phyloP scores from a whole-genome alignment of 78 protist genomes.

The Anaeramoeba flamelloides region DNA sequence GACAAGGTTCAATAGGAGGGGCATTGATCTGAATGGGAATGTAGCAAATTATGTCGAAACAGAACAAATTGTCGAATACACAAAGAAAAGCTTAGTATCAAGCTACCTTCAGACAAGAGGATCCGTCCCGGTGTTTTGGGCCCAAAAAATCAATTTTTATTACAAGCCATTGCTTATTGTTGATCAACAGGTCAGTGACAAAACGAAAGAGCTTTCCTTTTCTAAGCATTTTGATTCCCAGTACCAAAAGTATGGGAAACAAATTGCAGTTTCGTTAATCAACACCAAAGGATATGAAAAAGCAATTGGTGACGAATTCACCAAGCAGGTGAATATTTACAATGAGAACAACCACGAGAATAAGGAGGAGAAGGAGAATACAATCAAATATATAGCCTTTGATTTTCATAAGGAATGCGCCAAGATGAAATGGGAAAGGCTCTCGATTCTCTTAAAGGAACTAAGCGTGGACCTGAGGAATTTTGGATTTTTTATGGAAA shows the following conservation, averaged over 20 bases:
- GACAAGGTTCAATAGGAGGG: slow-evolving; percentile 52
- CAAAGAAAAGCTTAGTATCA: too few relatives aligned
- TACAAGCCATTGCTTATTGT: neutral
- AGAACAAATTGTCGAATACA: slow-evolving; percentile 55
- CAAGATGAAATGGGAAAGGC: neutral
- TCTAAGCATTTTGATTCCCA: neutral
- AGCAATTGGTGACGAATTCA: neutral
- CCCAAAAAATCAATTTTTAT: neutral
- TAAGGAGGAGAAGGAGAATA: neutral
- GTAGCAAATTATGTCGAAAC: slow-evolving; percentile 69
- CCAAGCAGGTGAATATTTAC: neutral
- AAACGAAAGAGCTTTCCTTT: neutral
- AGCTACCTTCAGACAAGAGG: neutral
- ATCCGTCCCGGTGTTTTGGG: neutral
- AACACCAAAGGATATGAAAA: neutral
- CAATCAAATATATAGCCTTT: neutral
- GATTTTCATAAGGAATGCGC: slow-evolving; percentile 12
- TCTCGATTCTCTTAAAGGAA: neutral
- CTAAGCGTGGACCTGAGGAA: too few relatives aligned
- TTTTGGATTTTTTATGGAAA: neutral
- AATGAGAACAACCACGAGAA: neutral
- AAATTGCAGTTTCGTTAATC: neutral
- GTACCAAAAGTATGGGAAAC: neutral
- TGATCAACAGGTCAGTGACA: neutral
- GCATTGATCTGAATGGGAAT: slow-evolving; percentile 59